Evolutionary conservation across 306 rosid species (phyloP), one percentile per base, ranked within the genome.

Genomic region (Medicago ruthenica): DNA sequence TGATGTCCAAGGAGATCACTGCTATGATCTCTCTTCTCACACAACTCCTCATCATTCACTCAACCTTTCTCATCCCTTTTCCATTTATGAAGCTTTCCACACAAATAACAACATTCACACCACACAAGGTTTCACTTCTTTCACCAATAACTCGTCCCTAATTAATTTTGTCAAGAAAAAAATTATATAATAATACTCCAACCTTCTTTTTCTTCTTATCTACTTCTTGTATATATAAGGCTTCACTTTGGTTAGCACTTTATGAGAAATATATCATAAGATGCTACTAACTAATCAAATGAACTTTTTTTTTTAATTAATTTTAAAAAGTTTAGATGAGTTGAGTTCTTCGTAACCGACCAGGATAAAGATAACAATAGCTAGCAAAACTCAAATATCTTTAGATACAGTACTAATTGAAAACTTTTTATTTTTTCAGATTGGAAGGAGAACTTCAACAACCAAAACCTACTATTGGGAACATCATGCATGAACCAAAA

Each of bases 361-460:
- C 7, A 34, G 6, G 3, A 34, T n/a, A n/a, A n/a, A n/a, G n/a
- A n/a, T n/a, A n/a, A n/a, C n/a, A n/a, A n/a, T n/a, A n/a, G n/a
- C n/a, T n/a, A n/a, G 0, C 0, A n/a, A 0, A 36, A 31, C 6
- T 60, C 2, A 7, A 7, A 27, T 57, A 10, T 3, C 7, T 60
- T 31, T 31, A 31, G 5, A 34, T 34, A 27, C 18, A 3, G 9
- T 61, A 9, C 42, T 61, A 61, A 61, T 7, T 2, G 6, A 31
- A 2, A 14, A 15, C 3, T 14, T 31, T 31, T 2, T 61, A 11
- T 5, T 64, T 45, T 45, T 12, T 17, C 81, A 93, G 96, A 93
- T 85, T 93, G 98, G 98, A 86, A 83, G 83, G 80, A 78, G 84
- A 87, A 86, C 85, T 87, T 84, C 87, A 85, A 71, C 75, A 75